Conservation (phyloP, 2,329 filamentous ascomycete genomes). For the Epichloe aotearoae region DNA sequence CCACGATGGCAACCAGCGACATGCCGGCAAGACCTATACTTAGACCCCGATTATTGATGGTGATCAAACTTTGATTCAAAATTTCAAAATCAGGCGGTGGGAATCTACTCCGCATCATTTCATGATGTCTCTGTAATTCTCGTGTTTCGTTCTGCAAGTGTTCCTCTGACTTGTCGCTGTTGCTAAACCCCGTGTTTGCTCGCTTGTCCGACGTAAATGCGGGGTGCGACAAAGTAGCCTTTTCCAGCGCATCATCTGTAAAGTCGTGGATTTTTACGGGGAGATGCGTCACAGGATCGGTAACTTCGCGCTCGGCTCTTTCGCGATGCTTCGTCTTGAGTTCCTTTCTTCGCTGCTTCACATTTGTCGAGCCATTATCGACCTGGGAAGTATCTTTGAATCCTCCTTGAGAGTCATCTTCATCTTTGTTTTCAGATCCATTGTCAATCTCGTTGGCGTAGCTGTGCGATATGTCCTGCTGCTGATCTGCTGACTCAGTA, state of each 20-base stretch:
- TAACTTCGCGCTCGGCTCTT: slow-evolving; percentile 47
- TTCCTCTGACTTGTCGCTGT: slow-evolving; percentile 25
- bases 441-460: slow-evolving; percentile 2
- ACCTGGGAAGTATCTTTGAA: slow-evolving; percentile 24
- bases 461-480: background rate
- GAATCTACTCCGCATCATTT: slow-evolving; percentile 30
- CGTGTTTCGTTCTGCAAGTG: slow-evolving; percentile 23
- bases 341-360: slow-evolving; percentile 33
- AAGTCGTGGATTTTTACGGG: slow-evolving; percentile 56
- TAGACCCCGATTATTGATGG: slow-evolving; percentile 19
- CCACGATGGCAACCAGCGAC: slow-evolving; percentile 10
- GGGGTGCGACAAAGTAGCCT: slow-evolving; percentile 18
- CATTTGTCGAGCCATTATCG: slow-evolving; percentile 24
- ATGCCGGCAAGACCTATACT: slow-evolving; percentile 25
- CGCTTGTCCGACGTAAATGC: slow-evolving; percentile 22
- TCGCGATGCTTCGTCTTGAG: slow-evolving; percentile 32
- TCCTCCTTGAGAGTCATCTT: slow-evolving; percentile 6
- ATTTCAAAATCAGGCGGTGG: slow-evolving; percentile 35
- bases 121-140: slow-evolving; percentile 23
- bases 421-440: slow-evolving; percentile 8
- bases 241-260: slow-evolving; percentile 44
- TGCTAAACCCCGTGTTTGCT: slow-evolving; percentile 25
- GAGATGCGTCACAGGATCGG: slow-evolving; percentile 59
- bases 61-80: slow-evolving; percentile 20
- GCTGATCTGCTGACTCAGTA: background rate